Evolutionary conservation across 2,329 filamentous ascomycete genomes (phyloP).

Genomic region (Dothideomycetes sp.): DNA sequence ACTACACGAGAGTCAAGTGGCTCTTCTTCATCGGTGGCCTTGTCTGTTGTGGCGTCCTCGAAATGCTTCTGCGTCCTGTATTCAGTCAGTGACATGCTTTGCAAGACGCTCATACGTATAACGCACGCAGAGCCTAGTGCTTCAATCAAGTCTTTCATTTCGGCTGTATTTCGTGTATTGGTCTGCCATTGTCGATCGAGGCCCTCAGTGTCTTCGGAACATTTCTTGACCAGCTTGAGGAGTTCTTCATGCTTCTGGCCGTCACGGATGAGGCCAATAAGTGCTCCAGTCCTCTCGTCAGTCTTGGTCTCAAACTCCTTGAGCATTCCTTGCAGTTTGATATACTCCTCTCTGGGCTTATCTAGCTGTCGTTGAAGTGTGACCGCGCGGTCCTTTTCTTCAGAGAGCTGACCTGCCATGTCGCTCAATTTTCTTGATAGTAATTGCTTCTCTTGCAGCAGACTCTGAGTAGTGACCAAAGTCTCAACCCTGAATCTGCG

Average conservation of each 20-base stretch:
- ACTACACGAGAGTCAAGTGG: neutral
- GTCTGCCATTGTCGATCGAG: neutral
- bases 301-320: neutral
- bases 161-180: neutral
- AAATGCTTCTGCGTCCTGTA: constrained; percentile 1
- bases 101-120: neutral
- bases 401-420: neutral
- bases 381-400: neutral
- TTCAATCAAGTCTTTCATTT: neutral
- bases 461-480: neutral
- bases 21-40: neutral
- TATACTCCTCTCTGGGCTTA: neutral
- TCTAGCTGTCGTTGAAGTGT: neutral
- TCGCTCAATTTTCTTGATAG: neutral
- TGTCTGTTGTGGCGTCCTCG: neutral
- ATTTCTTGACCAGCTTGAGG: constrained; percentile 3
- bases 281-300: neutral
- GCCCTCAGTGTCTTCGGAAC: neutral
- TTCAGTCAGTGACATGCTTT: neutral
- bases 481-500: neutral
- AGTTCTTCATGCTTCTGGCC: neutral
- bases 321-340: neutral
- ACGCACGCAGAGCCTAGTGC: constrained; percentile 1
- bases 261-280: neutral
- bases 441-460: neutral